Base-by-base conservation (phyloP, 2,329 filamentous ascomycete genomes). In the Rutstroemia sp. region DNA sequence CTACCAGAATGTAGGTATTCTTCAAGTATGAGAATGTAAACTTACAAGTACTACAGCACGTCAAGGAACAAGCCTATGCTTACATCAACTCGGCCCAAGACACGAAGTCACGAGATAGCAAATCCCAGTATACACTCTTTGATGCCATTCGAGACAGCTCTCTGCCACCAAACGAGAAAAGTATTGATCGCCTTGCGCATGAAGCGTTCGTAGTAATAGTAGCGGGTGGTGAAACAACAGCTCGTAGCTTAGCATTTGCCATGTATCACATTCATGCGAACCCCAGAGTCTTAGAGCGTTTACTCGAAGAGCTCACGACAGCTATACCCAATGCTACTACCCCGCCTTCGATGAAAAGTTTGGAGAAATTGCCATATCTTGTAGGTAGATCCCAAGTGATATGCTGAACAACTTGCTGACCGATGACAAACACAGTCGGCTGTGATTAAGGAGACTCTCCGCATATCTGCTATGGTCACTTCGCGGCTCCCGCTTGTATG, bases 151-250 rank as follows among this genome's bases (percentile, higher is more conserved):
- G 59, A 9, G 46, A 64, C 17, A 60, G 57, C 30, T 50, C 49
- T 21, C 65, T 75, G 0, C 68, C 71, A 2, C 42, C 60, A 2
- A 27, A 58, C 4, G 72, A 74, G 42, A 73, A 72, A 59, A 61
- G 64, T 0, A 23, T 65, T 1, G 45, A 53, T 4, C 65, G 73
- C 0, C 59, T 74, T 3, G 59, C 61, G 4, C 61, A 68, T 4
- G 73, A 75, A 17, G 67, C 63, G 10, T 58, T 64, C 1, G 45
- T 73, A 1, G 66, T 70, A n/a, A 64, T 63, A 19, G 53, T 48
- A 1, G 73, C 71, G 2, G 73, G 70, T 2, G 69, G 67, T 25
- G 70, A 72, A 47, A 74, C 71, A 0, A 69, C 65, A 2, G 65
- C 63, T n/a, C 65, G 65, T 54, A 62, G 67, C 0, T 61, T 75